Evolutionary conservation across 2,329 filamentous ascomycete species (phyloP), one percentile per base, ranked within the genome.

Genomic region (Verticillium albo-atrum): DNA sequence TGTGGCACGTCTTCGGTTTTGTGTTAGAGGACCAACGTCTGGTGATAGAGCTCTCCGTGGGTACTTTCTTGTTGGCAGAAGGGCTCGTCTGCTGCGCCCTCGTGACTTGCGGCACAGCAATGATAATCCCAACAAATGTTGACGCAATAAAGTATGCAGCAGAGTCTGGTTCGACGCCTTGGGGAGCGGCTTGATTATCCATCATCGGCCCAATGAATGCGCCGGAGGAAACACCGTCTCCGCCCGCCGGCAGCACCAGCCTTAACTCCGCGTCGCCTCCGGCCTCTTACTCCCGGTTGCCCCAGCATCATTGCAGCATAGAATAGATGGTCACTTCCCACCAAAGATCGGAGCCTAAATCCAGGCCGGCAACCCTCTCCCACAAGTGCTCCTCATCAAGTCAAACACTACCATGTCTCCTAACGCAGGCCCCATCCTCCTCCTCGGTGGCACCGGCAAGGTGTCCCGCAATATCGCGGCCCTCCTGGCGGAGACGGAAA

Each of bases 391-490:
- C n/a, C n/a, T n/a, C n/a, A n/a, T n/a, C n/a, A n/a, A 12, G 9
- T 15, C 47, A 23, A 15, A 25, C 20, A 17, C 51, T 26, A n/a
- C 15, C 12, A 53, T 30, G 51, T 20, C 51, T 5, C 14, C 15
- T 6, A 55, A 6, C 7, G 7, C 32, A 4, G 23, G 34, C 4
- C 52, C 67, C 4, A 58, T 81, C 42, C 71, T 82, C 42, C 64
- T 82, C 7, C 67, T 74, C 2, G 78, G 78, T 53, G 79, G 79
- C 51, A 78, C 75, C 1, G 78, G 79, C 59, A 80, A 78, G 54
- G 72, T 79, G 1, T 73, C 74, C 50, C 68, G 68, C n/a, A 73
- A 74, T 32, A 67, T 81, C 32, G 73, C 73, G 42, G 60, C 63
- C 17, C 69, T 75, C 3, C 70, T 79, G 15, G 64, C 70, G 3